A percentile compares a stretch with the other conserved stretches of the same genome.
Conservation (phyloP, 2,329 filamentous ascomycete species). For the Bipolaris bicolor region DNA sequence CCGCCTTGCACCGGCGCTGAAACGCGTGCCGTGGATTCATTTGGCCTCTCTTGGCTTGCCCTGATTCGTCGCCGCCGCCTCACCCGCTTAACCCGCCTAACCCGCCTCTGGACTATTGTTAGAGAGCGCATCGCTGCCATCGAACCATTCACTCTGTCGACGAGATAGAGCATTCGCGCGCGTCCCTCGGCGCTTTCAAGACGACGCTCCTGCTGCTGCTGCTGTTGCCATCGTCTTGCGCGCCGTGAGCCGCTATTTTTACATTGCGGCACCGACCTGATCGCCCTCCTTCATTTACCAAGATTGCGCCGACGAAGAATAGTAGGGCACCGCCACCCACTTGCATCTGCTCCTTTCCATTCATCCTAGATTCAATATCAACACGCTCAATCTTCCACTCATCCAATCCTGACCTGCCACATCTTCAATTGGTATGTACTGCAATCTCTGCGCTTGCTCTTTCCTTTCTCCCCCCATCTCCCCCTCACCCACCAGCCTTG, state of each 20-base stretch:
- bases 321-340: not conserved
- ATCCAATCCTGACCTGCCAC: not conserved
- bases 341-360: slow-evolving; percentile 1
- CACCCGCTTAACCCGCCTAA: slow-evolving; percentile 3
- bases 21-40: slow-evolving; percentile 41
- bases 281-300: slow-evolving; percentile 16
- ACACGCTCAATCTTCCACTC: not conserved
- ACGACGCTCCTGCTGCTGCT: not conserved
- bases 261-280: slow-evolving; percentile 6
- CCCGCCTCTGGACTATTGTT: slow-evolving; percentile 17
- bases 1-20: slow-evolving; percentile 36
- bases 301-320: slow-evolving; percentile 8
- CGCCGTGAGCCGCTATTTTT: not conserved
- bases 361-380: not conserved
- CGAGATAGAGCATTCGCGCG: slow-evolving; percentile 7
- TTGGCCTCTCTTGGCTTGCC: slow-evolving; percentile 21
- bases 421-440: slow-evolving; percentile 12
- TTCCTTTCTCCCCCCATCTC: not conserved
- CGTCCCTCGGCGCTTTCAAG: slow-evolving; percentile 6
- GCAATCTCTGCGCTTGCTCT: not conserved
- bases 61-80: slow-evolving; percentile 34
- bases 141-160: slow-evolving; percentile 29
- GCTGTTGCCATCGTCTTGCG: not conserved
- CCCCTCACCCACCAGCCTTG: not conserved
- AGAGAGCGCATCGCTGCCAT: slow-evolving; percentile 24